Conservation (phyloP, 1,139 yeast species). For the Kurtzmaniella quercitrusa region DNA sequence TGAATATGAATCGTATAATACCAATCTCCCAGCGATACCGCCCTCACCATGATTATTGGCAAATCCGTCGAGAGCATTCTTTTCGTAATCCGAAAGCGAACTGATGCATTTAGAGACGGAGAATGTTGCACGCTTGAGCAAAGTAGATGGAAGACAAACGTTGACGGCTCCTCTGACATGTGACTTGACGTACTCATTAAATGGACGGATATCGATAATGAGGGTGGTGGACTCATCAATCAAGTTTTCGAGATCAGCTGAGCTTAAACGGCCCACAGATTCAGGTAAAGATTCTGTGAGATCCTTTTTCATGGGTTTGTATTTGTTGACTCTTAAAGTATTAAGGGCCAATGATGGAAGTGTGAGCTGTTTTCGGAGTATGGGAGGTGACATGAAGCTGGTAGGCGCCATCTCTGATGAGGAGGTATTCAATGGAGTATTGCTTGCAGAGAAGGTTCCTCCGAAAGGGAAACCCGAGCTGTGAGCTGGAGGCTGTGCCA, state of each 20-base stretch:
- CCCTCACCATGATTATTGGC: not conserved
- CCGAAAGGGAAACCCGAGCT: not conserved
- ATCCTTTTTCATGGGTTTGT: slow-evolving; percentile 10
- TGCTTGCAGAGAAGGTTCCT: not conserved
- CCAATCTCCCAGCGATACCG: not conserved
- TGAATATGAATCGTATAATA: slow-evolving; percentile 26
- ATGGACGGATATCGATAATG: slow-evolving; percentile 69
- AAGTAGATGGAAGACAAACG: slow-evolving; percentile 74
- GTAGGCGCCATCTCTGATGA: not conserved
- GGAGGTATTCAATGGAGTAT: not conserved
- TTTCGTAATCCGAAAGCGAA: slow-evolving; percentile 49
- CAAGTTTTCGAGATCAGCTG: slow-evolving; percentile 4
- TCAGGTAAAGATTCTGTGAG: slow-evolving; percentile 5
- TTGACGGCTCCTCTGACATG: slow-evolving; percentile 59
- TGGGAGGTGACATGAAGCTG: slow-evolving; percentile 1
- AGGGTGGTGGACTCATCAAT: slow-evolving; percentile 16
- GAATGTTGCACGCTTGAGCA: slow-evolving; percentile 65
- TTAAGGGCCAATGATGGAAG: slow-evolving; percentile 6
- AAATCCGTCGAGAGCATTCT: slow-evolving; percentile 21
- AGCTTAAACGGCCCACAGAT: not conserved
- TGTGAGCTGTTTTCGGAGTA: slow-evolving; percentile 6
- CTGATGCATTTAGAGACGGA: slow-evolving; percentile 53
- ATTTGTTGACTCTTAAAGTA: slow-evolving; percentile 8
- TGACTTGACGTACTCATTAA: slow-evolving; percentile 51
- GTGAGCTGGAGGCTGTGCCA: not conserved